phyloP scores from a whole-genome alignment of 441 rosid genomes.

The Adansonia madagascariensis region DNA sequence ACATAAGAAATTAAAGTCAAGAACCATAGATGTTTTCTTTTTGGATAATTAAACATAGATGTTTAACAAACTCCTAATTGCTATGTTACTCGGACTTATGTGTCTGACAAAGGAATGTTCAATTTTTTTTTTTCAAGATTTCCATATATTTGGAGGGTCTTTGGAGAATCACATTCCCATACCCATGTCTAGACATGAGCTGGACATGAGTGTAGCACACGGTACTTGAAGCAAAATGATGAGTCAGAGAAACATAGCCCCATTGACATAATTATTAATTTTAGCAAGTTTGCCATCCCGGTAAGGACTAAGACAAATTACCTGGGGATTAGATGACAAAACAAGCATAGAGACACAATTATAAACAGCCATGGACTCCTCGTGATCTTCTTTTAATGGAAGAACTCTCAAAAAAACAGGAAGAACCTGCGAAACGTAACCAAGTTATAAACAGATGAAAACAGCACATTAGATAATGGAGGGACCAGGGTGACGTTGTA shows the following conservation, averaged over 20 bases:
- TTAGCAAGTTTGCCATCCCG: neutral
- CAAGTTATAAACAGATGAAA: slow-evolving; percentile 25
- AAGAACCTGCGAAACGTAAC: slow-evolving; percentile 64
- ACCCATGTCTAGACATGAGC: too few species aligned
- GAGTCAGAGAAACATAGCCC: too few species aligned
- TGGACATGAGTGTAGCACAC: too few species aligned
- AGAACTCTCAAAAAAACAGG: slow-evolving; percentile 88
- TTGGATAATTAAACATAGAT: too few species aligned
- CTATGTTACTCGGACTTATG: too few species aligned
- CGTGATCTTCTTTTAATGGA: slow-evolving; percentile 96
- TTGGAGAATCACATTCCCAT: too few species aligned
- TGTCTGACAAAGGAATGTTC: too few species aligned
- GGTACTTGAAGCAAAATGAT: too few species aligned
- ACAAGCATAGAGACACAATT: slow-evolving; percentile 82
- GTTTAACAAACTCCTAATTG: too few species aligned
- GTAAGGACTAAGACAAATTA: slow-evolving; percentile 27
- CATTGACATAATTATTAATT: neutral
- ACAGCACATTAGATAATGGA: neutral
- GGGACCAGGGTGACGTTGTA: neutral
- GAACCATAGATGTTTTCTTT: neutral
- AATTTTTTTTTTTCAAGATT: too few species aligned
- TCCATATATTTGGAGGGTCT: too few species aligned
- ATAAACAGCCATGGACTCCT: slow-evolving; percentile 92
- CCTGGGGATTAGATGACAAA: slow-evolving; percentile 86
- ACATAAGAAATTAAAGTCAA: slow-evolving; percentile 7